Evolutionary conservation across 2,329 filamentous ascomycete species (phyloP).

Genomic region (Monilinia vaccinii-corymbosi): DNA sequence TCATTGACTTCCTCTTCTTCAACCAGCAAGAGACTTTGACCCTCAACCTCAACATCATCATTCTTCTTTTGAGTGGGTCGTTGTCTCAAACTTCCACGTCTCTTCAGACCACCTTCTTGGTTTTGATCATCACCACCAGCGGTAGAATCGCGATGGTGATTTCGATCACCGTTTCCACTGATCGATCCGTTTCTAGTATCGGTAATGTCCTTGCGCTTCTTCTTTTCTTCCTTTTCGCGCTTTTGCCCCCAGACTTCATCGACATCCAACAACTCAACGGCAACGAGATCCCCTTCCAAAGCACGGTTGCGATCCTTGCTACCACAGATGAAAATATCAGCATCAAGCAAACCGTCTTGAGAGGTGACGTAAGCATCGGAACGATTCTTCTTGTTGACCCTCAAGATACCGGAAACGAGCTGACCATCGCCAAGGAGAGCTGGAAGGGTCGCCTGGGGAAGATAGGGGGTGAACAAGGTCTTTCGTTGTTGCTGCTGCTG

Average conservation of each 20-base stretch:
- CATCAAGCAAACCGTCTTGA: constrained; percentile 76
- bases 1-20: constrained; percentile 99
- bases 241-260: constrained; percentile 99
- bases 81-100: constrained; percentile 90
- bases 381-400: constrained; percentile 99
- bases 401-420: constrained; percentile 89
- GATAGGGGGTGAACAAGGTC: constrained; percentile 95
- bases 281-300: constrained; percentile 90
- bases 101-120: constrained; percentile 67
- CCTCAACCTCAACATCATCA: constrained; percentile 96
- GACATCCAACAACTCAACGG: constrained; percentile 90
- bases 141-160: constrained; percentile 38
- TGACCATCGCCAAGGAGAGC: constrained; percentile 85
- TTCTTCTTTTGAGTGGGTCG: constrained; percentile 99
- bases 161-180: constrained; percentile 58
- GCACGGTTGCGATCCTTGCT: constrained; percentile 98
- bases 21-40: constrained; percentile 89
- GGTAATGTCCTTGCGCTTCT: constrained; percentile 98
- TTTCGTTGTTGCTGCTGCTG: constrained; percentile 91
- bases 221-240: constrained; percentile 99
- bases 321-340: constrained; percentile 98
- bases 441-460: constrained; percentile 88
- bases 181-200: constrained; percentile 75
- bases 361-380: constrained; percentile 97
- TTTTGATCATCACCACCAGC: constrained; percentile 53